Conservation (phyloP, 2,329 filamentous ascomycete genomes). For the Penicillium frequentans region DNA sequence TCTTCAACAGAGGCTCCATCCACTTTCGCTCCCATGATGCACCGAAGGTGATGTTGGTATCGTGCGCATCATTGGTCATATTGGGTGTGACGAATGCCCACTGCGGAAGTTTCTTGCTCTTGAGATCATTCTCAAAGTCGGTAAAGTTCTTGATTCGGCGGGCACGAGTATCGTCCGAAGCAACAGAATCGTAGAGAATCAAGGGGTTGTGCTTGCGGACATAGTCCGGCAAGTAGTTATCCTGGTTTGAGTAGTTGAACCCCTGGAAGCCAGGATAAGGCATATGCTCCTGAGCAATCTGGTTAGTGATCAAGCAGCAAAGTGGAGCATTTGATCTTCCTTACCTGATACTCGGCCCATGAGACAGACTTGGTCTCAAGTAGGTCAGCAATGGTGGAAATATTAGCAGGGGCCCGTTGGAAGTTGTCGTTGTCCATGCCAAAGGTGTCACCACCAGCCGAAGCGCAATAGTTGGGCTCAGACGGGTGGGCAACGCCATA, state of each 20-base stretch:
- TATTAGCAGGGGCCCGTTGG: constrained; percentile 57
- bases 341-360: constrained; percentile 64
- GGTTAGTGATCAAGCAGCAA: neutral
- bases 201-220: constrained; percentile 77
- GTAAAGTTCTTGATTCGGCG: constrained; percentile 73
- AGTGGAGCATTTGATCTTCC: too few relatives aligned
- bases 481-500: constrained; percentile 69
- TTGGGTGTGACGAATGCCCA: constrained; percentile 57
- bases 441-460: constrained; percentile 70
- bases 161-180: constrained; percentile 58
- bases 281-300: constrained; percentile 62
- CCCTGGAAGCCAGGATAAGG: constrained; percentile 75
- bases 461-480: constrained; percentile 73
- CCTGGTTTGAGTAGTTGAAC: constrained; percentile 61
- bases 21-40: constrained; percentile 69
- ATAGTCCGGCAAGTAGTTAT: constrained; percentile 69
- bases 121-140: constrained; percentile 67
- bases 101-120: constrained; percentile 65
- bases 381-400: constrained; percentile 68
- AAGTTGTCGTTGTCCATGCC: constrained; percentile 70
- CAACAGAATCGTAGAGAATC: constrained; percentile 66
- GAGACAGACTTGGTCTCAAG: constrained; percentile 64
- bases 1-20: constrained; percentile 66
- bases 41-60: constrained; percentile 68
- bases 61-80: constrained; percentile 70